Evolutionary conservation across 2,329 filamentous ascomycete genomes (phyloP).

Genomic region (Penicillium sclerotiorum): DNA sequence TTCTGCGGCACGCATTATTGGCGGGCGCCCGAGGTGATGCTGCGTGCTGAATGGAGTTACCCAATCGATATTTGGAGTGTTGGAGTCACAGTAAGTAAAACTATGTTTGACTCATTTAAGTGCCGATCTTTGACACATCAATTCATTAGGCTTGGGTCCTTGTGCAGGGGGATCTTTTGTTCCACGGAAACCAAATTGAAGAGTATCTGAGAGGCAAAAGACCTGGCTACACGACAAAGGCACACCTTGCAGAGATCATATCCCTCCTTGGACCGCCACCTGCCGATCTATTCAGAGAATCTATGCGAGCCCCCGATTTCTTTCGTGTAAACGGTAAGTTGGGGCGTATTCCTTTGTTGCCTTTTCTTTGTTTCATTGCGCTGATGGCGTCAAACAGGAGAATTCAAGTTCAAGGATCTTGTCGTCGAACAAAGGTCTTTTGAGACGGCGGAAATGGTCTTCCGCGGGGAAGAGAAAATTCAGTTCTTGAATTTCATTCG

Average conservation of each 20-base stretch:
- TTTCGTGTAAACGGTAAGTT: no score
- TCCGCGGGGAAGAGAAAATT: constrained; percentile 12
- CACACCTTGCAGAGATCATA: constrained; percentile 10
- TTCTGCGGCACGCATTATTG: constrained; percentile 43
- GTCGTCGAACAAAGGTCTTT: background rate
- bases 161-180: constrained; percentile 33
- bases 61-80: constrained; percentile 56
- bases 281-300: no score
- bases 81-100: constrained; percentile 49
- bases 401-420: constrained; percentile 3
- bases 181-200: constrained; percentile 32
- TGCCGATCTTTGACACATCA: background rate
- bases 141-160: constrained; percentile 45
- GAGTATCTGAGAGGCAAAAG: background rate
- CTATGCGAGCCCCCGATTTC: no score
- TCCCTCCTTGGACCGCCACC: constrained; percentile 8
- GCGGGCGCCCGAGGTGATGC: constrained; percentile 48
- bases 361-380: no score
- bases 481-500: constrained; percentile 17
- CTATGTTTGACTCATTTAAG: background rate
- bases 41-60: constrained; percentile 50
- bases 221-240: background rate
- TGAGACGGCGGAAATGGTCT: constrained; percentile 1
- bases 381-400: no score
- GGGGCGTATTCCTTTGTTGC: no score